Evolutionary conservation across 345 rosid genomes (phyloP).

Genomic region (Abelmoschus esculentus): DNA sequence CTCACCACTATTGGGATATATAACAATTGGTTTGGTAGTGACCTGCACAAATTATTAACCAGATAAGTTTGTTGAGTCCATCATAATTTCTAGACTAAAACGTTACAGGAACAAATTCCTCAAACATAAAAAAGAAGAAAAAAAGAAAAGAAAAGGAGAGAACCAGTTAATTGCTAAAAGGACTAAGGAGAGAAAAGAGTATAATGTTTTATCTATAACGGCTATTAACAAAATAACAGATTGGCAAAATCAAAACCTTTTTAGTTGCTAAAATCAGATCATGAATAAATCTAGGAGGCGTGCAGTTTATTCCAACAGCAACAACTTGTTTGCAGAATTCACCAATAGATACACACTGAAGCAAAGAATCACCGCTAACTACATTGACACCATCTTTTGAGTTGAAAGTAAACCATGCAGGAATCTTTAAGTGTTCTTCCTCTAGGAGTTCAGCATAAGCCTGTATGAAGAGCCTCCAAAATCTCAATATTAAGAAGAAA

Average conservation of each 20-base stretch:
- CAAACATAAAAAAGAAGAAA: background rate
- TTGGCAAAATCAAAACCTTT: constrained; percentile 30
- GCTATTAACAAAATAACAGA: background rate
- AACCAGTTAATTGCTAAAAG: background rate
- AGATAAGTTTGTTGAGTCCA: background rate
- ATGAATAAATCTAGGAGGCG: constrained; percentile 75
- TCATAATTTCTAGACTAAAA: background rate
- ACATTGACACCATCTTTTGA: constrained; percentile 69
- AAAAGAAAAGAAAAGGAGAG: background rate
- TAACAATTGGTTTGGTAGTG: constrained; percentile 58
- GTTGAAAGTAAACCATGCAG: constrained; percentile 76
- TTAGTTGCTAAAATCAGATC: constrained; percentile 40
- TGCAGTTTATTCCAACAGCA: constrained; percentile 80
- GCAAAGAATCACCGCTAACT: constrained; percentile 68
- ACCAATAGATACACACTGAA: constrained; percentile 54
- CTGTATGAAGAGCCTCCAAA: constrained; percentile 20
- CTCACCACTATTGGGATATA: constrained; percentile 80
- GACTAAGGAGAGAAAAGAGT: background rate
- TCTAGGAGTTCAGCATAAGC: constrained; percentile 65
- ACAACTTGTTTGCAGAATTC: constrained; percentile 56
- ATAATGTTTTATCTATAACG: background rate
- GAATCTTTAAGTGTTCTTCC: constrained; percentile 51
- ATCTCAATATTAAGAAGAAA: background rate
- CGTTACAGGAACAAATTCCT: background rate
- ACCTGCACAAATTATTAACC: constrained; percentile 34